These are phyloP conservation scores for Metschnikowia proteae DNA, from an alignment of 805 yeast species.

Conservation along the genomic window DNA sequence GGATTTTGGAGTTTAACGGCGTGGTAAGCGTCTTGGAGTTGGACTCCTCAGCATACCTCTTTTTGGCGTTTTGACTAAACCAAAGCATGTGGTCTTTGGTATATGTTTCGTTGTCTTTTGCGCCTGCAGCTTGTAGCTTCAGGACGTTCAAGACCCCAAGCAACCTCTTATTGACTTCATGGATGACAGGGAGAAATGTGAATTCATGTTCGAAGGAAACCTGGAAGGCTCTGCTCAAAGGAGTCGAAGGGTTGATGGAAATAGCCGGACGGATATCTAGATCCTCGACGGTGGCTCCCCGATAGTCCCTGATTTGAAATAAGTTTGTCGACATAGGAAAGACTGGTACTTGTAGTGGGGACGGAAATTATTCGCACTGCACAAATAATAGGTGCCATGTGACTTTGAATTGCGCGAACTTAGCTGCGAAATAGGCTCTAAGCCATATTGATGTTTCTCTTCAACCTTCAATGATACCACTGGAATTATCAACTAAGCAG, in stretches of 20 bases:
- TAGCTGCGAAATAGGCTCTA: slow-evolving; percentile 1
- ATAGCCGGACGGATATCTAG: slow-evolving; percentile 56
- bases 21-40: slow-evolving; percentile 10
- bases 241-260: slow-evolving; percentile 47
- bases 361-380: not conserved
- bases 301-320: slow-evolving; percentile 36
- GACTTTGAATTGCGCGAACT: not conserved
- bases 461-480: not conserved
- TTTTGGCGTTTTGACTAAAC: slow-evolving; percentile 38
- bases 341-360: not conserved
- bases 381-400: not conserved
- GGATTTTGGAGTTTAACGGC: slow-evolving; percentile 31
- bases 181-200: slow-evolving; percentile 52
- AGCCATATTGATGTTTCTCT: not conserved
- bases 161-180: slow-evolving; percentile 41
- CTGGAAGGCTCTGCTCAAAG: slow-evolving; percentile 48
- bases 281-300: slow-evolving; percentile 57
- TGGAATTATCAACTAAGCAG: slow-evolving; percentile 7
- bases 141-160: slow-evolving; percentile 49
- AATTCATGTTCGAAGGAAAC: slow-evolving; percentile 54
- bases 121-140: slow-evolving; percentile 26
- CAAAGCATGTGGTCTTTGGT: slow-evolving; percentile 38
- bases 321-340: slow-evolving; percentile 7
- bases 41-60: slow-evolving; percentile 27
- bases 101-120: slow-evolving; percentile 12